A percentile compares a stretch with the other conserved stretches of the same genome.
These are phyloP conservation scores for Talaromyces wortmannii DNA, from an alignment of 495 filamentous ascomycete species.

Conservation along the genomic window DNA sequence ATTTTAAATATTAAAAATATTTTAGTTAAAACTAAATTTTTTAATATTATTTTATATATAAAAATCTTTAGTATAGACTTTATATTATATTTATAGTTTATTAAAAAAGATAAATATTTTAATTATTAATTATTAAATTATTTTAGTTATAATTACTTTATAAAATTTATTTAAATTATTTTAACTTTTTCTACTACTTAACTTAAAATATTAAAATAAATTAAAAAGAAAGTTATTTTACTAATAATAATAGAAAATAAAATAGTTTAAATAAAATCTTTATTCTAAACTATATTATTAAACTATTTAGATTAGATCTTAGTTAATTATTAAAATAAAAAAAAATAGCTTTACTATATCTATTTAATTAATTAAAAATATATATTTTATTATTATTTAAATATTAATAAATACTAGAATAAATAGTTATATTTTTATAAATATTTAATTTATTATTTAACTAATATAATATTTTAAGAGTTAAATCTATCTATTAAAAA, in stretches of 20 bases:
- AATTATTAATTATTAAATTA: not conserved
- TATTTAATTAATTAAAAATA: constrained; percentile 7
- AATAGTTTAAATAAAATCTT: not conserved
- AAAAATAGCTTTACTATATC: constrained; percentile 4
- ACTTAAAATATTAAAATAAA: not conserved
- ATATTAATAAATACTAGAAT: constrained; percentile 4
- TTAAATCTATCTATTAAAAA: not conserved
- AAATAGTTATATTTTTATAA: constrained; percentile 5
- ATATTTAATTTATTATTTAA: not conserved
- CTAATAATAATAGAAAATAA: not conserved
- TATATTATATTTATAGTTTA: not conserved
- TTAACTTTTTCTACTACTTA: not conserved
- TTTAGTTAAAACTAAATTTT: not conserved
- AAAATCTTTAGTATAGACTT: not conserved
- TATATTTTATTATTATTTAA: not conserved
- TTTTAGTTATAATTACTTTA: not conserved
- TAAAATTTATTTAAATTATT: not conserved
- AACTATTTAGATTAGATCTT: not conserved
- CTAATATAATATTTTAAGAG: not conserved
- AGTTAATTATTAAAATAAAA: not conserved
- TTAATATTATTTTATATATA: not conserved
- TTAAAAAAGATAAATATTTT: not conserved
- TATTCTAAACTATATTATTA: not conserved
- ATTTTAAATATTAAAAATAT: not conserved
- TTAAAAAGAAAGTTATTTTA: not conserved